Evolutionary conservation across 1,139 yeast species (phyloP).

Genomic region (Suhomyces coccinellae): DNA sequence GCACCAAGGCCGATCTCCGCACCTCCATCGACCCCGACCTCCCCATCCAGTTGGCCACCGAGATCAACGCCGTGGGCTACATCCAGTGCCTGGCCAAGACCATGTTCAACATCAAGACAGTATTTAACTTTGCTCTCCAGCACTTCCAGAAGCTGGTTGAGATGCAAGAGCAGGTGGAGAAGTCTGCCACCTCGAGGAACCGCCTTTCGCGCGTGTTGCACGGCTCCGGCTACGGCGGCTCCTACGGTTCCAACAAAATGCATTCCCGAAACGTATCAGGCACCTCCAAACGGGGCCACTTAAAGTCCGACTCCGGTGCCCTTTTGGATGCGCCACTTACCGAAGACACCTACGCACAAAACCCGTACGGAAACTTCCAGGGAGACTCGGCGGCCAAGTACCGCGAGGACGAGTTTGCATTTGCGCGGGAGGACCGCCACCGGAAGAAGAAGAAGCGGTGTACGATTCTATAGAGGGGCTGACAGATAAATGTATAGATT

Average conservation of each 20-base stretch:
- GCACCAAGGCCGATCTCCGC: conserved; percentile 71
- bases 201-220: conserved; percentile 35
- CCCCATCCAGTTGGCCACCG: conserved; percentile 57
- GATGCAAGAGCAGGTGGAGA: conserved; percentile 40
- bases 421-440: conserved; percentile 35
- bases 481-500: too few species aligned
- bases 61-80: conserved; percentile 75
- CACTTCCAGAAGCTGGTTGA: conserved; percentile 39
- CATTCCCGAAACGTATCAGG: conserved; percentile 16
- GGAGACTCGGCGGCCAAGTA: conserved; percentile 21
- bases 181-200: conserved; percentile 30
- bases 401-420: conserved; percentile 46
- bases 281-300: conserved; percentile 25
- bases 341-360: conserved; percentile 33
- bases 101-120: conserved; percentile 63
- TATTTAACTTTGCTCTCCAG: conserved; percentile 58
- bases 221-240: conserved; percentile 24
- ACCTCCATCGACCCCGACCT: conserved; percentile 46
- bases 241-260: conserved; percentile 10
- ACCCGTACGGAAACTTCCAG: conserved; percentile 34
- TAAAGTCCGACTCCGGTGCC: conserved; percentile 40
- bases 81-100: conserved; percentile 77
- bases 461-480: conserved; percentile 27
- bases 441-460: conserved; percentile 36
- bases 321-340: conserved; percentile 42